Conservation (phyloP, 768 basidiomycete genomes). For the Gymnopilus dilepis region DNA sequence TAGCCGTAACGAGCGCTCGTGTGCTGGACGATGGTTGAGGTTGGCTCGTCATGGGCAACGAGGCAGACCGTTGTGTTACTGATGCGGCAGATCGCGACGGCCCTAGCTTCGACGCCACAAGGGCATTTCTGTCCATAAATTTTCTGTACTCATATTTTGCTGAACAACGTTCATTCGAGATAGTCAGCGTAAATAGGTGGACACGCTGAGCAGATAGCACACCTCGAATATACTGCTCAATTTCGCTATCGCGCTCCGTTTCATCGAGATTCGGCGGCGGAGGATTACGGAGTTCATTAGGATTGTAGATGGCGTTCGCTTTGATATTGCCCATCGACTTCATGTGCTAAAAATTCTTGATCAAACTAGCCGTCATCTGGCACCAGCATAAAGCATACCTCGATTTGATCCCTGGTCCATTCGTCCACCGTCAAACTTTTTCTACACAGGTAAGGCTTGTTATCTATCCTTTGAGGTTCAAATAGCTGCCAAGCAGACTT, state of each 20-base stretch:
- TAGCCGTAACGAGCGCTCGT: conserved; percentile 2
- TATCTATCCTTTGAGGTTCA: background rate
- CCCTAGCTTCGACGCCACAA: conserved; percentile 52
- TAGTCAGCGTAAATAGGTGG: conserved; percentile 3
- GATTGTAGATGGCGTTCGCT: conserved; percentile 82
- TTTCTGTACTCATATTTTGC: conserved; percentile 83
- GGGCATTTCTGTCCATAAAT: conserved; percentile 57
- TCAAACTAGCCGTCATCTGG: conserved; percentile 10
- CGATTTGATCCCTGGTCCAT: conserved; percentile 89
- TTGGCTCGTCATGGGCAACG: conserved; percentile 14
- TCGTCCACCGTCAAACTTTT: conserved; percentile 90
- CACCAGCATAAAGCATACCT: conserved; percentile 52
- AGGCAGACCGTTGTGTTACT: conserved; percentile 25
- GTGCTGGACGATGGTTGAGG: conserved; percentile 12
- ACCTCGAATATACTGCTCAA: conserved; percentile 91
- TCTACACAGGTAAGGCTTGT: conserved; percentile 41
- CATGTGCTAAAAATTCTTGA: conserved; percentile 62
- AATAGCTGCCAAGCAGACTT: conserved; percentile 33
- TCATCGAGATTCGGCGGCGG: conserved; percentile 84
- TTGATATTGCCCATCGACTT: conserved; percentile 79
- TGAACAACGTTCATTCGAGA: conserved; percentile 32
- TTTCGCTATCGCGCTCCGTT: conserved; percentile 82
- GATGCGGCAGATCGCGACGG: conserved; percentile 46
- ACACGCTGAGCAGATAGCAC: conserved; percentile 30
- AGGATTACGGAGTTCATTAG: conserved; percentile 81